Evolutionary conservation across 2,329 filamentous ascomycete genomes (phyloP).

Genomic region (Colletotrichum gigasporum): DNA sequence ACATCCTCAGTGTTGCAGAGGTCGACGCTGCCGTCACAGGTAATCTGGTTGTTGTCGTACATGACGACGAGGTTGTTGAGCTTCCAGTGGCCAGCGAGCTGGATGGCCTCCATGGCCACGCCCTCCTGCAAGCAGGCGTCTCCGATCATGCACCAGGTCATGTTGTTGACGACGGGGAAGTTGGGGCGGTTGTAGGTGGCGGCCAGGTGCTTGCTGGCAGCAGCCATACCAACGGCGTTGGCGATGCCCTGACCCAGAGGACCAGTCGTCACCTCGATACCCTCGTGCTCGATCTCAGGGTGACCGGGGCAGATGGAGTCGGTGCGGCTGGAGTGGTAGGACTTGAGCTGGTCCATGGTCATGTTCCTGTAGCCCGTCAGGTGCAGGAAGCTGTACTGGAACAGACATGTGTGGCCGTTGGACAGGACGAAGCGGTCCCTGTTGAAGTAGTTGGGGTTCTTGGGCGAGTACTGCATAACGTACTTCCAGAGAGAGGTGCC

Average conservation of each 20-base stretch:
- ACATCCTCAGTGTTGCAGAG: constrained; percentile 63
- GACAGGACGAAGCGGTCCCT: constrained; percentile 71
- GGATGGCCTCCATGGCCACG: constrained; percentile 65
- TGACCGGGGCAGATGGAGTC: constrained; percentile 64
- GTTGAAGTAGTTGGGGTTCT: constrained; percentile 66
- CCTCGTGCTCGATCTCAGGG: constrained; percentile 66
- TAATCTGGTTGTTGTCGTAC: constrained; percentile 70
- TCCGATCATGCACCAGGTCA: constrained; percentile 66
- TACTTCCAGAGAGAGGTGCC: constrained; percentile 70
- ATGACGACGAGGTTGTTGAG: constrained; percentile 66
- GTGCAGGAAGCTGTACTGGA: constrained; percentile 63
- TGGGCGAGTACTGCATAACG: constrained; percentile 67
- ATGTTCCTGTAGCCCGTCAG: constrained; percentile 62
- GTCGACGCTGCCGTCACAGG: constrained; percentile 66
- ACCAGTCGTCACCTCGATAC: constrained; percentile 68
- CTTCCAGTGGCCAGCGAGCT: constrained; percentile 63
- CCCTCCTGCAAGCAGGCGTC: constrained; percentile 69
- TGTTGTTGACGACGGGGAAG: constrained; percentile 58
- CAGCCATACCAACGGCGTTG: constrained; percentile 67
- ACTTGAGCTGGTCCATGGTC: constrained; percentile 66
- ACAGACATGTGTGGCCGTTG: constrained; percentile 67
- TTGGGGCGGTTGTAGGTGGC: constrained; percentile 62
- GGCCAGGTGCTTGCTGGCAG: constrained; percentile 64
- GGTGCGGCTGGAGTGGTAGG: constrained; percentile 54
- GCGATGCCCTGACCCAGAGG: constrained; percentile 69